Evolutionary conservation across 176 grass and related monocot species (phyloP), one percentile per base, ranked within the genome.

Genomic region (Olyra latifolia): DNA sequence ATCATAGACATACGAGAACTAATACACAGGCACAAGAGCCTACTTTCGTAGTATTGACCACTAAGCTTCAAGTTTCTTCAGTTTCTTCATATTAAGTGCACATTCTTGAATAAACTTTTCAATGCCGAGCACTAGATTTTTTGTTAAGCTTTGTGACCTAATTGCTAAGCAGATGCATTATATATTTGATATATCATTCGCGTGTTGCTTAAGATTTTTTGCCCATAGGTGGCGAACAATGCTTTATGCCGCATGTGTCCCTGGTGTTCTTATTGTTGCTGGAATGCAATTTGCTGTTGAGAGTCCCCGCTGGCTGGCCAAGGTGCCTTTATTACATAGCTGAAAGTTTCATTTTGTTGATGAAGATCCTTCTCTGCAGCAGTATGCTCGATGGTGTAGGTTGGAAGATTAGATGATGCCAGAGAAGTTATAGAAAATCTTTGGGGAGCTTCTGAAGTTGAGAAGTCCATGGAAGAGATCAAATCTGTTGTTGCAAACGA

Each of bases 271-370:
- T 84, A 88, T 95, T 80, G 82, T 86, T 78, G 35, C 84, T 55
- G 96, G 96, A 63, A 95, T 99, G 96, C 96, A 99, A 82, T 99
- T 95, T 83, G 90, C 96, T 75, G 92, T 89, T 76, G 96, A 99
- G 75, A 98, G 96, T 83, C 96, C 90, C 0, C 90, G 92, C 35
- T 99, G 92, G 96, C 92, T 99, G 60, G 91, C 88, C 46, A 99
- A 95, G 92, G 96, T 99, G 83, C 14, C 62, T 64, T 72, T 81
- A 20, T 39, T 40, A 67, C 38, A 38, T 48, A 60, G 23, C 42
- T 72, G 40, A 57, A 48, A 73, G 42, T 79, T 23, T 6, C 25
- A 75, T 64, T 71, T 88, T 80, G 15, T 76, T 23, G 14, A 82
- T 48, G 42, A 62, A 17, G 41, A 29, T 29, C 41, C 24, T 61